Evolutionary conservation across 371 early-diverging fungal genomes (phyloP), one percentile per base, ranked within the genome.

Genomic region (Syncephalastrum monosporum): DNA sequence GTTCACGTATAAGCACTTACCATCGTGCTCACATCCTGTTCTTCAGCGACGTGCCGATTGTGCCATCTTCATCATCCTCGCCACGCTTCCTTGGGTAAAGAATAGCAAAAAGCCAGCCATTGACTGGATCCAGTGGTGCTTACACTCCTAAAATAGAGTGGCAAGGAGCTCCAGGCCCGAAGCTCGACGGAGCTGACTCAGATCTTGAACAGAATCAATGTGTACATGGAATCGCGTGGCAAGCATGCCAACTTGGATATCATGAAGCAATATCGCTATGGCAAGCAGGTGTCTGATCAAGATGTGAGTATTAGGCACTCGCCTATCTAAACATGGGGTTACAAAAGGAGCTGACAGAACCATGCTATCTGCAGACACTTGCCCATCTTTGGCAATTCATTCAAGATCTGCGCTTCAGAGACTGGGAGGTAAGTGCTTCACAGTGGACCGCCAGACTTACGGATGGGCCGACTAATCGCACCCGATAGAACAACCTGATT

Each of bases 11-110:
- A 24, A 24, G 7, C 16, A 21, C 33, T 3, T 55, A n/a, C 2
- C 8, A 53, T 55, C 29, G 25, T 29, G 25, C 46, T 24, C 4
- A 44, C 5, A 48, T 14, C 45, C 5, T 56, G 13, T 49, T 24
- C 14, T 17, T 0, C 57, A 83, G 73, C 76, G 82, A 55, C 85
- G 85, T 10, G 75, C 81, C n/a, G 94, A 92, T 69, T 86, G 89
- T 54, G 74, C 90, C 48, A 86, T 89, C 16, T 88, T 79, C 53
- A 70, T 87, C 17, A 83, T 91, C 4, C 72, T 92, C 44, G 74
- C 87, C 10, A 81, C 90, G 16, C 68, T 96, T 49, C 92, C 92
- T 42, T 94, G 91, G 90, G 88, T 81, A 71, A 65, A 71, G 47
- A 54, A 53, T 24, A n/a, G 8, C 21, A 17, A 6, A 25, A 21